These are phyloP conservation scores for Chaetoscypha palmicola DNA, from an alignment of 2,329 filamentous ascomycete species.

Conservation along the genomic window DNA sequence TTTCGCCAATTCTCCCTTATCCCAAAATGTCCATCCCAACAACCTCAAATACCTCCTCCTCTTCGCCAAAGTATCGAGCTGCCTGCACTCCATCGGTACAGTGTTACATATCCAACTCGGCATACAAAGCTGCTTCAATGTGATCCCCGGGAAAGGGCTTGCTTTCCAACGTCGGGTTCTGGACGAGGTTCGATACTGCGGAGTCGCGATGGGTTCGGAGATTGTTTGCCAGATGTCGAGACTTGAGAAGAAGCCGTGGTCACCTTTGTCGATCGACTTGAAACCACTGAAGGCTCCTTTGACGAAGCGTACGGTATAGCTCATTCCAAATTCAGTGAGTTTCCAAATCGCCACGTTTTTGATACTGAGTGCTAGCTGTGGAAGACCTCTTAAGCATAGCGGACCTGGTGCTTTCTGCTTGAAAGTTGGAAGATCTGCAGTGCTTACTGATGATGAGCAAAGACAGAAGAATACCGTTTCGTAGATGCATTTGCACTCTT, in stretches of 20 bases:
- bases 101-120: neutral
- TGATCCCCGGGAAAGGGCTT: conserved; percentile 3
- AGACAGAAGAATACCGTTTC: conserved; percentile 7
- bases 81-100: neutral
- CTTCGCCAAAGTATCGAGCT: neutral
- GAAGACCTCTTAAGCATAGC: neutral
- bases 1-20: neutral
- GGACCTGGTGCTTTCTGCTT: neutral
- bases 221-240: neutral
- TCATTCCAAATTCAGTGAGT: neutral
- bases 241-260: conserved; percentile 1
- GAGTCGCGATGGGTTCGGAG: neutral
- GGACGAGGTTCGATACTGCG: neutral
- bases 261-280: neutral
- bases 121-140: neutral
- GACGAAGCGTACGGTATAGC: conserved; percentile 1
- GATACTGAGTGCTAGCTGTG: neutral
- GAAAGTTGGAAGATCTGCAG: neutral
- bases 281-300: conserved; percentile 1
- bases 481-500: conserved; percentile 13
- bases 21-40: conserved; percentile 6
- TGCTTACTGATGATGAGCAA: neutral
- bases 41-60: neutral
- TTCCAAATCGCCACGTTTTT: no score
- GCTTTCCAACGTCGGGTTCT: neutral